Evolutionary conservation across 106 monocot genomes (phyloP).

Genomic region (Dactylorhiza incarnata): DNA sequence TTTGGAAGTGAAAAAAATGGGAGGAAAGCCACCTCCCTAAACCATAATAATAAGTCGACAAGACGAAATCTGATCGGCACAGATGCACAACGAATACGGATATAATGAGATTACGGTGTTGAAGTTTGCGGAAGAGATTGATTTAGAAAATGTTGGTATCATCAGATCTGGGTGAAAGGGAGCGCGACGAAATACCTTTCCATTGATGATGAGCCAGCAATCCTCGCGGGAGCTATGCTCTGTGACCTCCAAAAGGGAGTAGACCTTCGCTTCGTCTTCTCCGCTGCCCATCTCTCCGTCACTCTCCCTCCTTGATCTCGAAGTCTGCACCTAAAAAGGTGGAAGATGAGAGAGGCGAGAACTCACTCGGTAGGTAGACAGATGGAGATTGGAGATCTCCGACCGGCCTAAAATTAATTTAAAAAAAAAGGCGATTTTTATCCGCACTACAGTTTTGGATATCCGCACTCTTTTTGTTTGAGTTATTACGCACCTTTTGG

Average conservation of each 20-base stretch:
- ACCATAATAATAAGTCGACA: too few species aligned
- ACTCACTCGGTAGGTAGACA: too few species aligned
- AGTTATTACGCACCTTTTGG: too few species aligned
- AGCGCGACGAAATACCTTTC: slow-evolving; percentile 5
- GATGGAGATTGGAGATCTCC: too few species aligned
- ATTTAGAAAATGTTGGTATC: neutral
- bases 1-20: too few species aligned
- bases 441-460: too few species aligned
- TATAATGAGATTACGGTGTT: neutral
- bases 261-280: slow-evolving; percentile 1
- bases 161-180: neutral
- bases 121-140: neutral
- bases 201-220: slow-evolving; percentile 20
- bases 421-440: too few species aligned
- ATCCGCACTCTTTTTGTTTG: too few species aligned
- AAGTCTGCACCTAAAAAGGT: neutral
- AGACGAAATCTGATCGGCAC: neutral
- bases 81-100: neutral
- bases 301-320: neutral
- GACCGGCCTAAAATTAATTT: too few species aligned
- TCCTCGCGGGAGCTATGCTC: slow-evolving; percentile 9
- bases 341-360: neutral
- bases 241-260: slow-evolving; percentile 7
- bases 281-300: slow-evolving; percentile 11
- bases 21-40: neutral